These are phyloP conservation scores for Ziziphus jujuba DNA, from an alignment of 306 rosid genomes.

Conservation along the genomic window DNA sequence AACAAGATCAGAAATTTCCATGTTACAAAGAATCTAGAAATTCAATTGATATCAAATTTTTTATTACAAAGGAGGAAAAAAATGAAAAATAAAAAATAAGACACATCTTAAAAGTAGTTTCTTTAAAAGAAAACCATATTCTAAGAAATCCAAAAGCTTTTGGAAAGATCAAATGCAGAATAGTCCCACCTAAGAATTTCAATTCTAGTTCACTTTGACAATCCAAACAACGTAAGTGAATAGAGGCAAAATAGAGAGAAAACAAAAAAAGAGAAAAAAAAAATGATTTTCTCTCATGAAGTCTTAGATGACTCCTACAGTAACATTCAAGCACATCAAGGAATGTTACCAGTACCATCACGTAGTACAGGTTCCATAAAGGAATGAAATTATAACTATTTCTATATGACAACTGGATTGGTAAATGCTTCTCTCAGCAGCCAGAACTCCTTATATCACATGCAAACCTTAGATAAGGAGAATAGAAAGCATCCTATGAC, in stretches of 20 bases:
- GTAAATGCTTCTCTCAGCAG: no score
- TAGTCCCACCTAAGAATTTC: conserved; percentile 4
- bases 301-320: no score
- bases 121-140: background rate
- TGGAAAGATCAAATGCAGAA: background rate
- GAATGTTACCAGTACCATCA: no score
- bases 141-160: background rate
- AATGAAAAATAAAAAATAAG: background rate
- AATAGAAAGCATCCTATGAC: no score
- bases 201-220: no score
- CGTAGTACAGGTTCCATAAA: no score
- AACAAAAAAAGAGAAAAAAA: background rate
- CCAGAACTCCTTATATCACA: no score
- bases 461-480: no score
- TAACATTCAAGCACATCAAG: background rate
- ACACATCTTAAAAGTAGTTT: background rate
- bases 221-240: conserved; percentile 11
- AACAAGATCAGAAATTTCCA: conserved; percentile 23
- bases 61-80: background rate
- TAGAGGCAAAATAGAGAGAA: no score
- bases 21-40: background rate
- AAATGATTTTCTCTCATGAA: background rate
- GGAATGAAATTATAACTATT: no score
- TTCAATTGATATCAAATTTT: background rate
- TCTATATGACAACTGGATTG: no score